Conservation (phyloP, 2,329 filamentous ascomycete species). For the Pseudogymnoascus sp. region DNA sequence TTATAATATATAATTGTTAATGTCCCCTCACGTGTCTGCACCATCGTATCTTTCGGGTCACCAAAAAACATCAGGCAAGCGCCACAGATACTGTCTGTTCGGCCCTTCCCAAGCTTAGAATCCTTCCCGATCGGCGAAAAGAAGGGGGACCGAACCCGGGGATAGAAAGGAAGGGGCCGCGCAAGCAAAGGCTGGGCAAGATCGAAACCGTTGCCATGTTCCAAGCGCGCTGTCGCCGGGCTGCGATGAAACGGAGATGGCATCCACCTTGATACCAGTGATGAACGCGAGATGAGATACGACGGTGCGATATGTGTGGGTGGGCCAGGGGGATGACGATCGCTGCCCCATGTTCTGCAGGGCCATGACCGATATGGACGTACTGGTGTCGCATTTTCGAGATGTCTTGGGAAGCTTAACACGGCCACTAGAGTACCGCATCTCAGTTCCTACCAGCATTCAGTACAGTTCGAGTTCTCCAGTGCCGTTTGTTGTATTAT, state of each 20-base stretch:
- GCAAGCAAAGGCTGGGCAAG: neutral
- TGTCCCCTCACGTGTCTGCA: neutral
- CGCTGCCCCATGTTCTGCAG: neutral
- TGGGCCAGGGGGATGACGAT: neutral
- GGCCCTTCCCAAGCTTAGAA: neutral
- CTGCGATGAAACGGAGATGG: neutral
- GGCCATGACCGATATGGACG: neutral
- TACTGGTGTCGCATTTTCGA: neutral
- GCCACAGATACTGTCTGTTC: neutral
- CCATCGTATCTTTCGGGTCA: neutral
- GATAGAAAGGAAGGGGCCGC: neutral
- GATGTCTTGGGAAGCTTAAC: slow-evolving; percentile 5
- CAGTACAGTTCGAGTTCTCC: neutral
- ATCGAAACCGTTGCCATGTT: neutral
- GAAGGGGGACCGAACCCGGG: neutral
- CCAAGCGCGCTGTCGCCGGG: neutral
- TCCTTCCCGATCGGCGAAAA: neutral
- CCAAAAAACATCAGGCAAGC: neutral
- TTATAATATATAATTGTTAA: neutral
- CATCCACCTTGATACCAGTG: neutral
- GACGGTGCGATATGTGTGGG: neutral
- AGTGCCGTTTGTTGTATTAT: neutral
- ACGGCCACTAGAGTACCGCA: neutral
- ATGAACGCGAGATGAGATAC: neutral
- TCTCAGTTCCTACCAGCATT: neutral